phyloP scores from a whole-genome alignment of 1,284 basidiomycete species.

The Austroboletus rostrupii region DNA sequence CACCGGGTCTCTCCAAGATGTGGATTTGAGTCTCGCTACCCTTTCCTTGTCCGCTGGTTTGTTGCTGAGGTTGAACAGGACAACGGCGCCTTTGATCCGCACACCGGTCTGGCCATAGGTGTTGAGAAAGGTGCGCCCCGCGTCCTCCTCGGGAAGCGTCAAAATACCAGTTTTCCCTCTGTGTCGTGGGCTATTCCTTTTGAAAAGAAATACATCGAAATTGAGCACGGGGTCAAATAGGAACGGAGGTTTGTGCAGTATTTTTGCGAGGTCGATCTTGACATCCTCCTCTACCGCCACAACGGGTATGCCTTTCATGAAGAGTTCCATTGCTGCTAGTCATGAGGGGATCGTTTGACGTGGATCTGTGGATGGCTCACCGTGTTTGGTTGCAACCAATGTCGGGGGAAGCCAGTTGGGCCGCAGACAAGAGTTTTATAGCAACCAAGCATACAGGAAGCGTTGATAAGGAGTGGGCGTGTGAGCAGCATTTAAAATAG shows the following conservation, averaged over 20 bases:
- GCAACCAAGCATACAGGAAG: background rate
- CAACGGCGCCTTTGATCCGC: conserved; percentile 19
- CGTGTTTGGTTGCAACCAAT: conserved; percentile 8
- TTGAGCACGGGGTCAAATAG: conserved; percentile 22
- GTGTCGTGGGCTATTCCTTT: conserved; percentile 7
- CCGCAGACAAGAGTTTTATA: conserved; percentile 17
- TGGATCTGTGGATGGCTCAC: conserved; percentile 17
- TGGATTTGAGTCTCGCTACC: conserved; percentile 23
- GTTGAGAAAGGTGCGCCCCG: conserved; percentile 29
- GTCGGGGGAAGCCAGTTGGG: background rate
- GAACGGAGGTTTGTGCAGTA: conserved; percentile 36
- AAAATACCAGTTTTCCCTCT: conserved; percentile 30
- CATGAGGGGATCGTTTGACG: conserved; percentile 1
- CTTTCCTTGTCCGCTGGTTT: conserved; percentile 16
- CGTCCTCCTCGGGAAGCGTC: conserved; percentile 25
- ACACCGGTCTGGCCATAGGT: conserved; percentile 27
- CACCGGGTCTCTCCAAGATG: conserved; percentile 31
- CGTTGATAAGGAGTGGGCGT: conserved; percentile 18
- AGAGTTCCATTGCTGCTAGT: conserved; percentile 32
- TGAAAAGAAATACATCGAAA: conserved; percentile 34
- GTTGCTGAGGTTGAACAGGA: conserved; percentile 24
- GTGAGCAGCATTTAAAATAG: background rate
- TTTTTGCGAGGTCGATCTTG: conserved; percentile 31
- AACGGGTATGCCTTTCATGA: conserved; percentile 28
- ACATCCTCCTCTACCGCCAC: conserved; percentile 32